Conservation (phyloP, 176 grass and related monocot genomes). For the Paspalum vaginatum region DNA sequence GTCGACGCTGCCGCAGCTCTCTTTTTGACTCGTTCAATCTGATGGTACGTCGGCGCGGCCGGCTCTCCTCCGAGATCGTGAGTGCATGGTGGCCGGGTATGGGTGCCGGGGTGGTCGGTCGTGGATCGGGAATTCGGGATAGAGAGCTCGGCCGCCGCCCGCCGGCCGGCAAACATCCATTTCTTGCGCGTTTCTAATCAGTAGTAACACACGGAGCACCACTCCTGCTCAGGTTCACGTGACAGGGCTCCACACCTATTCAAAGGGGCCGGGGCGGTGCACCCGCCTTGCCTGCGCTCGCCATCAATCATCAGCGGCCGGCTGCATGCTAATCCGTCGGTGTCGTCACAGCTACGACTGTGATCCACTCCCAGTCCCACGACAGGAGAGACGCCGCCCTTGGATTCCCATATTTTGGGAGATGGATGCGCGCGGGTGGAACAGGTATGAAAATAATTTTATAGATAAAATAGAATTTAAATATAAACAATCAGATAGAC, state of each 20-base stretch:
- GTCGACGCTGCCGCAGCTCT: not conserved
- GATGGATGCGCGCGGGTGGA: too few relatives aligned
- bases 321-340: not conserved
- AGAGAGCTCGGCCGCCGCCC: not conserved
- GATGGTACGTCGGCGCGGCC: not conserved
- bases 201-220: not conserved
- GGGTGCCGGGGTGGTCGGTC: not conserved
- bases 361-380: not conserved
- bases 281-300: not conserved
- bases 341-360: not conserved
- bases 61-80: not conserved
- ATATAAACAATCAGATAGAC: too few relatives aligned
- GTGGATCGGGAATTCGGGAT: not conserved
- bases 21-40: constrained; percentile 20
- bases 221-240: not conserved
- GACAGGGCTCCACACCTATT: not conserved
- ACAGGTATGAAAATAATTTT: too few relatives aligned
- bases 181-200: not conserved
- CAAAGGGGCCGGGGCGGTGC: not conserved
- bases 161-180: constrained; percentile 18
- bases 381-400: not conserved
- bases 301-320: not conserved
- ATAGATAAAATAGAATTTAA: too few relatives aligned
- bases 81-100: too few relatives aligned
- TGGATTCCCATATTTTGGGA: constrained; percentile 10